Percentiles rank a stretch among this genome's conserved stretches.
Evolutionary conservation across 2,329 filamentous ascomycete genomes (phyloP).

Genomic region (Hymenoscyphus salicellus): DNA sequence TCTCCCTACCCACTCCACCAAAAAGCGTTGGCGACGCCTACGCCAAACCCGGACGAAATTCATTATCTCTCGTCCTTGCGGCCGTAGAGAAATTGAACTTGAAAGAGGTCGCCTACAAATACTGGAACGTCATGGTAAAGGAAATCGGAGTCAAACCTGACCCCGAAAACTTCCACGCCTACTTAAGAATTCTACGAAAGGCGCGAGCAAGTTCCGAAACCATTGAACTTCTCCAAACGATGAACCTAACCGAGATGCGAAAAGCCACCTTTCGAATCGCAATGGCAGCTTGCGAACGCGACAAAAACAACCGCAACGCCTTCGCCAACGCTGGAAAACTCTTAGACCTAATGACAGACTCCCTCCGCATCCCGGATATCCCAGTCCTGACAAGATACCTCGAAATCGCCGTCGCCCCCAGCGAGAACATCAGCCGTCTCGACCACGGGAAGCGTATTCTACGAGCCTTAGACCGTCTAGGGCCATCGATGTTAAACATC

Average conservation of each 20-base stretch:
- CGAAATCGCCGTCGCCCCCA: constrained; percentile 47
- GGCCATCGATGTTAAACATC: constrained; percentile 30
- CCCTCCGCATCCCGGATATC: constrained; percentile 47
- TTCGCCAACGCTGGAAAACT: constrained; percentile 64
- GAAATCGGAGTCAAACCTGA: constrained; percentile 67
- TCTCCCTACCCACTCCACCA: constrained; percentile 4
- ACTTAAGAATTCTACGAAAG: constrained; percentile 64
- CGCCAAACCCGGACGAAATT: constrained; percentile 51
- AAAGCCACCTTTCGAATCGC: constrained; percentile 65
- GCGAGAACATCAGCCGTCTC: constrained; percentile 38
- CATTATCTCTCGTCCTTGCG: constrained; percentile 67
- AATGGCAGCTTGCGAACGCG: constrained; percentile 69
- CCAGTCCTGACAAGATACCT: constrained; percentile 55
- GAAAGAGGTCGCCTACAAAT: constrained; percentile 62
- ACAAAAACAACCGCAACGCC: constrained; percentile 71
- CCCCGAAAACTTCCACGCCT: constrained; percentile 63
- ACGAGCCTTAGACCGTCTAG: constrained; percentile 48
- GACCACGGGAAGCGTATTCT: constrained; percentile 51
- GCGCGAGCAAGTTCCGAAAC: constrained; percentile 63
- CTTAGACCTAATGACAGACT: constrained; percentile 59
- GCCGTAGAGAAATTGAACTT: constrained; percentile 60
- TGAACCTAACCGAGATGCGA: constrained; percentile 46
- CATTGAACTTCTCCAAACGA: constrained; percentile 55
- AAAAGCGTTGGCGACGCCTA: constrained; percentile 34
- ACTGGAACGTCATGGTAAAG: constrained; percentile 72